Evolutionary conservation across 768 basidiomycete genomes (phyloP).

Genomic region (Naganishia kalamii): DNA sequence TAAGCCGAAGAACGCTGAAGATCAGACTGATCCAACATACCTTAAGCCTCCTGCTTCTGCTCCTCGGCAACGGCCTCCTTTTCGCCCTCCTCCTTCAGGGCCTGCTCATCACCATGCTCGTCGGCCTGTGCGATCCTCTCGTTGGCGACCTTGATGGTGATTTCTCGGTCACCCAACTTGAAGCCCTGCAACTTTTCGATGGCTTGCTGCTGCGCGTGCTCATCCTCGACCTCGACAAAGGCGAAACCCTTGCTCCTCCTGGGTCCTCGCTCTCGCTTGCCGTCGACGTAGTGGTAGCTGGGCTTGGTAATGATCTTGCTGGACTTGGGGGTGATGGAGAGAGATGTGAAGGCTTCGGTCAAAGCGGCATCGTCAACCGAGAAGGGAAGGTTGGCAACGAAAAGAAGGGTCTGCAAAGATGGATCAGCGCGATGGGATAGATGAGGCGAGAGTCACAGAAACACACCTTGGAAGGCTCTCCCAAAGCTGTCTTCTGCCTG

Average conservation of each 20-base stretch:
- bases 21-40: not conserved
- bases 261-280: conserved; percentile 16
- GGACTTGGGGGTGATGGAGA: conserved; percentile 70
- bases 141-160: conserved; percentile 94
- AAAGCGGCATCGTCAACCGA: conserved; percentile 79
- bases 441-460: not conserved
- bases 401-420: conserved; percentile 54
- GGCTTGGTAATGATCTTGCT: conserved; percentile 73
- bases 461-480: conserved; percentile 39
- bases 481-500: conserved; percentile 27
- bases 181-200: conserved; percentile 79
- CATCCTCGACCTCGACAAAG: conserved; percentile 87
- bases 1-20: too few relatives aligned
- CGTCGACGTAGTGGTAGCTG: conserved; percentile 24
- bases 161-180: conserved; percentile 72
- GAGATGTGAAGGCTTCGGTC: conserved; percentile 73
- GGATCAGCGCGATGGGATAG: not conserved
- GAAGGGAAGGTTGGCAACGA: conserved; percentile 98
- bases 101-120: conserved; percentile 2
- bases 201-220: conserved; percentile 86
- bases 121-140: conserved; percentile 50
- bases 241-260: conserved; percentile 90
- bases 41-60: conserved; percentile 10
- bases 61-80: conserved; percentile 11
- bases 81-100: conserved; percentile 9